Conservation (phyloP, 352 stramenopile genomes). For the Detonula confervacea region DNA sequence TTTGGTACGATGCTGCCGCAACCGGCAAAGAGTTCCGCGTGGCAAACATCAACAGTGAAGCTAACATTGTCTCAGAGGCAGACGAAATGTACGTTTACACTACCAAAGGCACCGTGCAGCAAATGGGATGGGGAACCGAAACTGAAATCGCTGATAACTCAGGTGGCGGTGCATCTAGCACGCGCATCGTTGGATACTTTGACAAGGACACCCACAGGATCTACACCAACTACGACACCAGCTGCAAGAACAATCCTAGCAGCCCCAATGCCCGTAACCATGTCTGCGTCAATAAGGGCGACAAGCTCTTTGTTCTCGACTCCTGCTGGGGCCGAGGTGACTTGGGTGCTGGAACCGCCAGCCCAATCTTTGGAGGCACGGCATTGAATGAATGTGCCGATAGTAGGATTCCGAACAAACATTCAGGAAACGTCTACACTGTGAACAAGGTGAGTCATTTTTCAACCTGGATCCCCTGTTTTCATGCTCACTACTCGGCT, state of each 20-base stretch:
- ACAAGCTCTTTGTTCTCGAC: conserved; percentile 65
- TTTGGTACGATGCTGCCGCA: conserved; percentile 55
- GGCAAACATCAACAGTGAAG: conserved; percentile 57
- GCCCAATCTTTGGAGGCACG: conserved; percentile 60
- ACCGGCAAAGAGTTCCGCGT: conserved; percentile 63
- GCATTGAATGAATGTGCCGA: conserved; percentile 54
- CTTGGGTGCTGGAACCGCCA: conserved; percentile 40
- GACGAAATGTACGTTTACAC: conserved; percentile 63
- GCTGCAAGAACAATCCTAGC: conserved; percentile 48
- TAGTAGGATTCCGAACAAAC: conserved; percentile 42
- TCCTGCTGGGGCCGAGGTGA: conserved; percentile 60
- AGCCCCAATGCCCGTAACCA: conserved; percentile 36
- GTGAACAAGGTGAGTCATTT: conserved; percentile 51
- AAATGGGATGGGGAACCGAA: conserved; percentile 59
- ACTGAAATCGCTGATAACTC: conserved; percentile 52
- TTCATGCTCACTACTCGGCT: not conserved
- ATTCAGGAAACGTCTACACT: conserved; percentile 65
- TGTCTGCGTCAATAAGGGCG: conserved; percentile 60
- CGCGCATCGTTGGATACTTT: conserved; percentile 60
- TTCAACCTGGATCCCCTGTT: conserved; percentile 3
- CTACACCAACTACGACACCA: conserved; percentile 66
- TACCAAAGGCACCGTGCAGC: conserved; percentile 60
- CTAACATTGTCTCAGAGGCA: conserved; percentile 48
- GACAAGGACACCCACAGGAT: conserved; percentile 58
- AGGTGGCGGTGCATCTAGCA: conserved; percentile 31